Conservation (phyloP, 495 filamentous ascomycete genomes). For the Neurospora intermedia region DNA sequence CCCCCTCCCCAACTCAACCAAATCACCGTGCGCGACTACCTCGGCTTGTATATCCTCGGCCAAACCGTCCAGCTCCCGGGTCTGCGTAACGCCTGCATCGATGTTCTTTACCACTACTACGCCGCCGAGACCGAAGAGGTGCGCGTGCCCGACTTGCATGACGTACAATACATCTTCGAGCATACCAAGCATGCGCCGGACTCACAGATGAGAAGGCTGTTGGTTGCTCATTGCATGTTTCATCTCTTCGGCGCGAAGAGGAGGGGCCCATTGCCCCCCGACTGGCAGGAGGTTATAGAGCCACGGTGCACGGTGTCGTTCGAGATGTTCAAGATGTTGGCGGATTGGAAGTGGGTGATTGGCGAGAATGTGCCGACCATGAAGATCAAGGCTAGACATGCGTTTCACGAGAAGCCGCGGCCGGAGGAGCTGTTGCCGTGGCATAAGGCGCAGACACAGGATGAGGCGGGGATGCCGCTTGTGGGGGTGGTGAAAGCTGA, state of each 20-base stretch:
- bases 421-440: neutral
- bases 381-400: constrained; percentile 12
- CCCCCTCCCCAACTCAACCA: constrained; percentile 6
- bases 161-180: constrained; percentile 17
- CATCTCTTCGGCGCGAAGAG: constrained; percentile 11
- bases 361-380: constrained; percentile 16
- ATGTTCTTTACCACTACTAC: constrained; percentile 11
- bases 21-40: constrained; percentile 15
- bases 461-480: neutral
- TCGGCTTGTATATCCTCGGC: constrained; percentile 20
- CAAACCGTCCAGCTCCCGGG: constrained; percentile 11
- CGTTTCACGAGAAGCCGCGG: constrained; percentile 15
- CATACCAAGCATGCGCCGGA: constrained; percentile 5
- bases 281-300: constrained; percentile 10
- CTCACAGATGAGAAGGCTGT: constrained; percentile 15
- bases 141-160: constrained; percentile 5
- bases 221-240: constrained; percentile 15
- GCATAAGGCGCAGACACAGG: neutral
- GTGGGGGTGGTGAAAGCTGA: constrained; percentile 1
- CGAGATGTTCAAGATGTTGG: constrained; percentile 15
- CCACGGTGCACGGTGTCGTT: constrained; percentile 1
- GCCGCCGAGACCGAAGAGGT: constrained; percentile 3
- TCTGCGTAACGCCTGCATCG: constrained; percentile 13
- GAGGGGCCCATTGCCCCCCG: constrained; percentile 3
- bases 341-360: constrained; percentile 21